A percentile compares a stretch with the other conserved stretches of the same genome.
These are phyloP conservation scores for Kodamaea kaohsiungensis DNA, from an alignment of 805 yeast genomes.

Conservation along the genomic window DNA sequence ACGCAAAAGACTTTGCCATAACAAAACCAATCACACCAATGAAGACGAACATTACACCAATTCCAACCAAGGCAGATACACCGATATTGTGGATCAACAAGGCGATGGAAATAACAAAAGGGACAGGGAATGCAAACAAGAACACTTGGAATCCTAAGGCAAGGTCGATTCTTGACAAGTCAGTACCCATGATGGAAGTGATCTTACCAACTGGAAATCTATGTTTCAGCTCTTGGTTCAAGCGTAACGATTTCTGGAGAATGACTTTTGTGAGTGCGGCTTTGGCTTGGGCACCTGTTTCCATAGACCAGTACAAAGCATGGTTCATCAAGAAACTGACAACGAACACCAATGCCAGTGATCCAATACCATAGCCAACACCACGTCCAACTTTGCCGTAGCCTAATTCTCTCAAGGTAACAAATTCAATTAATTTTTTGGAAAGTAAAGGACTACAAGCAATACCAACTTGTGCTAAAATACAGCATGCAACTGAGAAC, in stretches of 20 bases:
- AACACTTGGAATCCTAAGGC: constrained; percentile 31
- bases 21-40: constrained; percentile 46
- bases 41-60: constrained; percentile 20
- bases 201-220: constrained; percentile 23
- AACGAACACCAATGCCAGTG: constrained; percentile 29
- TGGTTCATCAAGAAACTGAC: constrained; percentile 25
- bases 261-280: constrained; percentile 26
- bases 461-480: constrained; percentile 25
- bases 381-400: constrained; percentile 34
- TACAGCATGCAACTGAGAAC: constrained; percentile 20
- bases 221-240: constrained; percentile 22
- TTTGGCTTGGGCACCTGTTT: constrained; percentile 29
- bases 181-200: constrained; percentile 31
- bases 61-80: constrained; percentile 26
- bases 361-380: constrained; percentile 43
- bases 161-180: constrained; percentile 28
- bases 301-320: constrained; percentile 23
- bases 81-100: constrained; percentile 26
- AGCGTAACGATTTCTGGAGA: constrained; percentile 23
- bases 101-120: constrained; percentile 25
- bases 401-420: constrained; percentile 23
- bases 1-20: constrained; percentile 53
- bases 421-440: constrained; percentile 38
- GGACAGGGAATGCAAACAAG: constrained; percentile 24
- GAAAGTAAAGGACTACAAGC: constrained; percentile 38